Base-by-base conservation (phyloP, 768 basidiomycete species). In the Leccinum disarticulatum region DNA sequence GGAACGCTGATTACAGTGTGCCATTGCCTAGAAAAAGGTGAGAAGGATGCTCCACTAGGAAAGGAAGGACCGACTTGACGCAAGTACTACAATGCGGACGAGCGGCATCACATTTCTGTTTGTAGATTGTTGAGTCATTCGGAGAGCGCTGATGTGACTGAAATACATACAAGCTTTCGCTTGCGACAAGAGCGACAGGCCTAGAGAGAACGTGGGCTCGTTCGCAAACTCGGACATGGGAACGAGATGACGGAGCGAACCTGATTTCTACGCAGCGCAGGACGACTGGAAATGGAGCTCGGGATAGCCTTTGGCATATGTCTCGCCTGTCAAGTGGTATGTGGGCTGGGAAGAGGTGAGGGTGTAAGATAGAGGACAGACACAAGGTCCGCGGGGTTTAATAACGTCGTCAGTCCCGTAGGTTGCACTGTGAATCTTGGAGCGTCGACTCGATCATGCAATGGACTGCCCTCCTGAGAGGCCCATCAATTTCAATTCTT, bases 1-100 rank as follows among this genome's bases (percentile, higher is more conserved):
- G 91, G 91, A 33, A 93, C 91, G 66, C 90, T 89, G 61, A 92
- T 85, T 59, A 87, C 75, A 15, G 89, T 83, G 63, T 91, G 84
- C 90, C 91, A 91, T 72, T 91, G 87, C 74, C 90, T 91, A 58
- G 27, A 53, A 22, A 64, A 47, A 15, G 38, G 46, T 71, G 60
- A 67, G 59, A 55, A 51, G 50, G 3, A 41, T 8, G 8, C 38
- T 55, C 28, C 19, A 4, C 28, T 53, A 25, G 31, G 33, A 59
- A 56, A 43, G 47, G 53, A 54, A 56, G 31, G n/a, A 80, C 86
- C 68, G 65, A 91, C 90, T 88, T 92, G 60, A 91, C 83, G 67
- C 91, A 93, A 55, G 91, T 92, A 46, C 85, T 81, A 70, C 91
- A 94, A 71, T 93, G 90, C 13, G 91, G 91, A 62, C 92, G 87